These are phyloP conservation scores for Barnettozyma populi DNA, from an alignment of 805 yeast genomes.

Conservation along the genomic window DNA sequence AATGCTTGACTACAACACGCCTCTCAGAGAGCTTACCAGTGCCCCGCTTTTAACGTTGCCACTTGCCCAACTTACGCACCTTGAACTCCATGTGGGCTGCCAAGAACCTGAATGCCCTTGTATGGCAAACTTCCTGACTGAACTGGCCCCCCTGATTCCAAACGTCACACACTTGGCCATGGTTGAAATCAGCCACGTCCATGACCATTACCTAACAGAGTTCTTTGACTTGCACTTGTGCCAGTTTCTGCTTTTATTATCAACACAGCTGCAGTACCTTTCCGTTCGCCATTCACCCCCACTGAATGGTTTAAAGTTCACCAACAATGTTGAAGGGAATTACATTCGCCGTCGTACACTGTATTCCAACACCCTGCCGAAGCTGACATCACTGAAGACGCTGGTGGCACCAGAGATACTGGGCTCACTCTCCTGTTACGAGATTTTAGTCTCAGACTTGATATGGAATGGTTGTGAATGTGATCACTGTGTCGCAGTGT, in stretches of 20 bases:
- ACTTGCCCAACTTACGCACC: constrained; percentile 30
- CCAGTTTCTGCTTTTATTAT: constrained; percentile 34
- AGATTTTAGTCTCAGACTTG: constrained; percentile 60
- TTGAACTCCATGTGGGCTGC: constrained; percentile 54
- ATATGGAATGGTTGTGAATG: constrained; percentile 80
- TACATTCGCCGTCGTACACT: constrained; percentile 53
- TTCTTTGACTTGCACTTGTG: constrained; percentile 48
- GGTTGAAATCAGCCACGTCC: constrained; percentile 33
- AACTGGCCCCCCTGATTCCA: constrained; percentile 30
- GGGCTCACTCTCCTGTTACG: constrained; percentile 60
- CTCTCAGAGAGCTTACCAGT: constrained; percentile 27
- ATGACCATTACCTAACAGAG: constrained; percentile 44
- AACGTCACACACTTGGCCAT: constrained; percentile 23
- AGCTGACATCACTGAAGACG: constrained; percentile 34
- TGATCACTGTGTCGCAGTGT: constrained; percentile 40
- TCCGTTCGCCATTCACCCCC: constrained; percentile 58
- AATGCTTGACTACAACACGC: constrained; percentile 34
- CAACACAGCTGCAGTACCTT: constrained; percentile 33
- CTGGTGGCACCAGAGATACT: constrained; percentile 56
- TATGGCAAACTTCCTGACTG: constrained; percentile 35
- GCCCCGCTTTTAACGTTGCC: constrained; percentile 30
- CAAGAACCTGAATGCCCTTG: constrained; percentile 43
- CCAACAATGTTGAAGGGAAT: constrained; percentile 72
- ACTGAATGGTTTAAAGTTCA: constrained; percentile 42
- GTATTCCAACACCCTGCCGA: constrained; percentile 44